A percentile compares a stretch with the other conserved stretches of the same genome.
phyloP scores from a whole-genome alignment of 129 eudicot species.

The Deinandra increscens region DNA sequence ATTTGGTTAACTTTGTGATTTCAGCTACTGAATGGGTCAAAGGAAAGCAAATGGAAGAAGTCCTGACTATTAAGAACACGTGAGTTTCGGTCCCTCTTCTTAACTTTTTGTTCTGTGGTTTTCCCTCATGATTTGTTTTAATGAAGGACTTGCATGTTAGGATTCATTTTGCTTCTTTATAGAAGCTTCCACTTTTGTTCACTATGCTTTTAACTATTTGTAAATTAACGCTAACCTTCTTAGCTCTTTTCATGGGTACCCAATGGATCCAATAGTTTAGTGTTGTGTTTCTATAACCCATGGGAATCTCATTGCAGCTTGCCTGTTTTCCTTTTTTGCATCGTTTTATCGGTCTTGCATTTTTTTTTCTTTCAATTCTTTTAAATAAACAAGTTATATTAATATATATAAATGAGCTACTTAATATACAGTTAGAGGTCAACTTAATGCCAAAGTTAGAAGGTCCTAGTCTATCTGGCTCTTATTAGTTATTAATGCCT shows the following conservation, averaged over 20 bases:
- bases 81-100: constrained; percentile 33
- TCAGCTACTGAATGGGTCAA: constrained; percentile 99
- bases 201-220: neutral
- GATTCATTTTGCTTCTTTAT: neutral
- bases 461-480: constrained; percentile 10
- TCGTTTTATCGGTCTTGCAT: neutral
- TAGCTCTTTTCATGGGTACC: neutral
- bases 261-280: neutral
- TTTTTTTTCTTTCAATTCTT: neutral
- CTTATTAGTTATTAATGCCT: neutral
- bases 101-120: neutral
- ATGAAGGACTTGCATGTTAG: neutral
- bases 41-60: constrained; percentile 94
- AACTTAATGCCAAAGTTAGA: neutral
- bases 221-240: neutral
- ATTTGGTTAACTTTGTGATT: constrained; percentile 18
- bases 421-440: neutral
- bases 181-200: neutral
- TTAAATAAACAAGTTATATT: neutral
- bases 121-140: neutral
- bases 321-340: neutral
- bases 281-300: neutral
- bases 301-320: neutral
- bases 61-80: constrained; percentile 78
- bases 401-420: neutral